phyloP scores from a whole-genome alignment of 73 alveolate species.

The Loxodes magnus region DNA sequence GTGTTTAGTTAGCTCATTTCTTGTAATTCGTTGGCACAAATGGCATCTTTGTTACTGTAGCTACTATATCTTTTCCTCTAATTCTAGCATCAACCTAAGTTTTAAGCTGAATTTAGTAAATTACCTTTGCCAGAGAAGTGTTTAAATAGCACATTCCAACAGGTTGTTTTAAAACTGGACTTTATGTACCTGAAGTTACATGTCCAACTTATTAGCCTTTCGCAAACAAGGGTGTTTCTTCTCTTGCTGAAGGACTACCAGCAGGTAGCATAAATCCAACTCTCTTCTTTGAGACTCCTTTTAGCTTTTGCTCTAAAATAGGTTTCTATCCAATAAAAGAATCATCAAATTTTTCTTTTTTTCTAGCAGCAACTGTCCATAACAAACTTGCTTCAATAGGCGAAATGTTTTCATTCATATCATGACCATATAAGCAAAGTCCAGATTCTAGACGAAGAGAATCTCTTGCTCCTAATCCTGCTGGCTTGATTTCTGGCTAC shows the following conservation, averaged over 20 bases:
- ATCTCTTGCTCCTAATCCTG: slow-evolving; percentile 92
- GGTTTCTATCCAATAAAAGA: slow-evolving; percentile 47
- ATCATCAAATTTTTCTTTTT: slow-evolving; percentile 36
- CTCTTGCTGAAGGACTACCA: slow-evolving; percentile 63
- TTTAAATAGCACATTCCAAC: slow-evolving; percentile 18
- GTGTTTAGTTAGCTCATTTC: slow-evolving; percentile 14
- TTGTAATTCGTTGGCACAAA: slow-evolving; percentile 55
- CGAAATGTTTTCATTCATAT: slow-evolving; percentile 36
- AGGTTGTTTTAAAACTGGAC: slow-evolving; percentile 11
- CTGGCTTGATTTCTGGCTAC: slow-evolving; percentile 18
- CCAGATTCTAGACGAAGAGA: slow-evolving; percentile 90
- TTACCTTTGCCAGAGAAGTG: not conserved
- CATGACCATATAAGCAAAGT: slow-evolving; percentile 87
- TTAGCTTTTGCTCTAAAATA: slow-evolving; percentile 32
- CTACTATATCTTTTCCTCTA: slow-evolving; percentile 8
- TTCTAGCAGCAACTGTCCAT: slow-evolving; percentile 78
- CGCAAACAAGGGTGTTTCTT: slow-evolving; percentile 37
- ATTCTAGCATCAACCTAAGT: not conserved
- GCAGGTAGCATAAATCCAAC: slow-evolving; percentile 36
- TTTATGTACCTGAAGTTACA: slow-evolving; percentile 15
- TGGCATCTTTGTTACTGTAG: slow-evolving; percentile 49
- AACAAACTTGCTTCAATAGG: slow-evolving; percentile 69
- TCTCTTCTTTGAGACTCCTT: slow-evolving; percentile 26
- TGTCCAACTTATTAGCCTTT: slow-evolving; percentile 49
- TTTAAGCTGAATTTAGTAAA: too few relatives aligned